Conservation (phyloP, 441 rosid species). For the Erodium moschatum region DNA sequence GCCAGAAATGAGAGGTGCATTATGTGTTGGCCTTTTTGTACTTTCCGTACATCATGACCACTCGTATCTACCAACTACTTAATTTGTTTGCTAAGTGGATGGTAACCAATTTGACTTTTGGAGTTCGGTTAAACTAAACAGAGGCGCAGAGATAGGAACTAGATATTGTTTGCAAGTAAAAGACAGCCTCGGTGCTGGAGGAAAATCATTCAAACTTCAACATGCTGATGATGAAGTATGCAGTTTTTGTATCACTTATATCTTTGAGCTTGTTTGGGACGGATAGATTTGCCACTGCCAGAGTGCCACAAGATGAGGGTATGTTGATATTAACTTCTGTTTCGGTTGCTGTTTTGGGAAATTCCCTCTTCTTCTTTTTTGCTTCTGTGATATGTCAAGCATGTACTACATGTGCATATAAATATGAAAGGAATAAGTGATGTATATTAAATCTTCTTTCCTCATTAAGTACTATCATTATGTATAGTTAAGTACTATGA, state of each 20-base stretch:
- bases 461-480: not conserved
- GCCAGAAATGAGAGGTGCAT: not conserved
- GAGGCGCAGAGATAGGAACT: not conserved
- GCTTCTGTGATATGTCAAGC: not conserved
- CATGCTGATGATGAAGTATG: not conserved
- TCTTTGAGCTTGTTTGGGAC: not conserved
- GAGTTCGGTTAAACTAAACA: not conserved
- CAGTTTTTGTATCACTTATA: not conserved
- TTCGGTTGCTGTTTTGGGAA: not conserved
- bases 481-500: not conserved
- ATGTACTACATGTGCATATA: not conserved
- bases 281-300: not conserved
- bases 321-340: not conserved
- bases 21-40: not conserved
- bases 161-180: not conserved
- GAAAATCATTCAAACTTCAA: not conserved
- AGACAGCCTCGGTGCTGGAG: not conserved
- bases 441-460: not conserved
- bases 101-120: not conserved
- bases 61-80: not conserved
- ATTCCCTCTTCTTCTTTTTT: not conserved
- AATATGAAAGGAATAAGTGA: not conserved
- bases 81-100: not conserved
- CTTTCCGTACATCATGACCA: not conserved
- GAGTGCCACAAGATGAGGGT: slow-evolving; percentile 8